Conservation (phyloP, 192 early-diverging fungal genomes). For the Bifiguratus adelaidae region DNA sequence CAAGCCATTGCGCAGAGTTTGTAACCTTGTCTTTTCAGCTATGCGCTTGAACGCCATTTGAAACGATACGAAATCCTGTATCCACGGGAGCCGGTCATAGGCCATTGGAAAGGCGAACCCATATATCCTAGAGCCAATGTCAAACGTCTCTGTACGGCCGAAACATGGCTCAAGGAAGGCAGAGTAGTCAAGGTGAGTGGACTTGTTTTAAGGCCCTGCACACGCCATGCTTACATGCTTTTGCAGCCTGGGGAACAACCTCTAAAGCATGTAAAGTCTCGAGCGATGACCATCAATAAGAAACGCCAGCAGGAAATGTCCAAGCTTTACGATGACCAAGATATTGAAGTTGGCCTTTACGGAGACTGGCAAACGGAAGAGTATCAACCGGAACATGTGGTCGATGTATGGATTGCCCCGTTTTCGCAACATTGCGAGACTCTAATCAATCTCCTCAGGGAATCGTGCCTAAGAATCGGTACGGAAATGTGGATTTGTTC, state of each 20-base stretch:
- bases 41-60: constrained; percentile 75
- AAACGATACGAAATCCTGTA: constrained; percentile 70
- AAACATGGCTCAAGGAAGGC: constrained; percentile 55
- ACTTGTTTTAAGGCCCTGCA: no score
- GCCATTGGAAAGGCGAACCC: constrained; percentile 58
- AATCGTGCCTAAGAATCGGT: constrained; percentile 68
- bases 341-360: constrained; percentile 40
- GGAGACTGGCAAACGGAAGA: constrained; percentile 84
- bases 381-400: constrained; percentile 48
- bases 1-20: no score
- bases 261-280: constrained; percentile 25
- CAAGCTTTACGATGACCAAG: constrained; percentile 10
- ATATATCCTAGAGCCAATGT: constrained; percentile 76
- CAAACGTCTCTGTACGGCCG: constrained; percentile 39
- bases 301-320: constrained; percentile 22
- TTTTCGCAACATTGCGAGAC: background rate
- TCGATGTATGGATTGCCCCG: constrained; percentile 30
- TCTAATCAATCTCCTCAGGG: constrained; percentile 33
- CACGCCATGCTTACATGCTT: background rate
- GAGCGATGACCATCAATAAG: constrained; percentile 30
- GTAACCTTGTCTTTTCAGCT: no score
- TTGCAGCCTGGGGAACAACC: constrained; percentile 16
- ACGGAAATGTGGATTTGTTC: constrained; percentile 82
- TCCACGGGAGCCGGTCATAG: constrained; percentile 60
- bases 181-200: constrained; percentile 33